These are phyloP conservation scores for Amanita pallidorosea DNA, from an alignment of 768 basidiomycete species.

Conservation along the genomic window DNA sequence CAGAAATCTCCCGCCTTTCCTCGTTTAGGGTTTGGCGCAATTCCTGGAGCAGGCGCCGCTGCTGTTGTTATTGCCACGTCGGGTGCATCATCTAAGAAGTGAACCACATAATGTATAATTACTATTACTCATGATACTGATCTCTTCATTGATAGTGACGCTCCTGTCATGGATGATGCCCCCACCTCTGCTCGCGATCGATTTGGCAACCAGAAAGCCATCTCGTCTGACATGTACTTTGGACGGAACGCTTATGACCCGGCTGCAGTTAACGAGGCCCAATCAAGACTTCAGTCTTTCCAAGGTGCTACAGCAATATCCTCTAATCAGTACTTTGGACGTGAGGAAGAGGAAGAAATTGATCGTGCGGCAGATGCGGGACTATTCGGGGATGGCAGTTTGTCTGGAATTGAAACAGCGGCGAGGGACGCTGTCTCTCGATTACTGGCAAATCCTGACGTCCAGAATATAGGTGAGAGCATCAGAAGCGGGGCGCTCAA, in stretches of 20 bases:
- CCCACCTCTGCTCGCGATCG: slow-evolving; percentile 80
- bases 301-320: slow-evolving; percentile 89
- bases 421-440: slow-evolving; percentile 69
- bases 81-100: slow-evolving; percentile 17
- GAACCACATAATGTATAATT: slow-evolving; percentile 9
- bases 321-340: slow-evolving; percentile 93
- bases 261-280: slow-evolving; percentile 58
- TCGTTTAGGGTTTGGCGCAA: slow-evolving; percentile 76
- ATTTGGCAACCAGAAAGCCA: slow-evolving; percentile 88
- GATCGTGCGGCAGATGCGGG: slow-evolving; percentile 24
- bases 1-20: slow-evolving; percentile 41
- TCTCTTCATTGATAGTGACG: slow-evolving; percentile 7
- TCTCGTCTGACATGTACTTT: slow-evolving; percentile 98
- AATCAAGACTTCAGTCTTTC: slow-evolving; percentile 73
- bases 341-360: slow-evolving; percentile 65
- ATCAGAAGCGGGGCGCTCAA: slow-evolving; percentile 76
- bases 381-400: slow-evolving; percentile 41
- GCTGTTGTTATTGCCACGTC: slow-evolving; percentile 31
- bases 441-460: slow-evolving; percentile 77
- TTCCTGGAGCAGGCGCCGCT: slow-evolving; percentile 51
- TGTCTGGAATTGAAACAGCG: slow-evolving; percentile 45
- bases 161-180: slow-evolving; percentile 38
- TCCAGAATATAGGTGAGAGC: slow-evolving; percentile 74
- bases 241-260: slow-evolving; percentile 85
- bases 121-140: background rate